Base-by-base conservation (phyloP, 2,329 filamentous ascomycete species). In the Monosporascus cannonballus region DNA sequence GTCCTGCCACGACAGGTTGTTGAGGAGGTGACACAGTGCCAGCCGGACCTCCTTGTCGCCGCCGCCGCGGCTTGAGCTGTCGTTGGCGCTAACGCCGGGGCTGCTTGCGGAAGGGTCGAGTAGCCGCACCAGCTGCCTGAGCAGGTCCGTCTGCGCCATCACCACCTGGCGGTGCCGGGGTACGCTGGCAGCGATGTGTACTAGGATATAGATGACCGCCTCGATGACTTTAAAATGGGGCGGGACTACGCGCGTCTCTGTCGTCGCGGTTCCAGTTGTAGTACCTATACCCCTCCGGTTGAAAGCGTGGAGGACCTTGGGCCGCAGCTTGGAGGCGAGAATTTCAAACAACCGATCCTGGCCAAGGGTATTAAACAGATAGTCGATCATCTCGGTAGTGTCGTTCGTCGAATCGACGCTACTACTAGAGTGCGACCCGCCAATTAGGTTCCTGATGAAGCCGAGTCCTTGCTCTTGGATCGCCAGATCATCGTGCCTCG, bases 401-500 rank as follows among this genome's bases (percentile, higher is more conserved):
- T 80, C 79, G 49, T 69, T 67, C 6, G 73, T 67, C 15, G 71
- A 70, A 17, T 80, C 71, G 74, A 83, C 55, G 68, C 76, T 59
- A 71, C 77, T 59, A 69, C 82, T 60, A 69, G 74, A 55, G 15
- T 70, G 68, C 7, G 71, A 67, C 48, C 85, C 83, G 53, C 86
- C 87, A 59, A 96, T 89, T 34, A 97, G 76, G 69, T 99, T 99
- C 51, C 93, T 83, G 56, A 99, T 83, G 61, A 97, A 87, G 61
- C 95, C 87, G 18, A 97, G 80, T 0, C 87, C 89, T 70, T 97
- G 92, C 66, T 96, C 90, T 70, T 97, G 93, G 27, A 96, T 88
- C 2, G 86, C 85, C 38, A 92, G 77, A 59, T 95, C 89, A 59
- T 96, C 88, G 59, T 85, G 85, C 50, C 86, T 81, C 18, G 86